phyloP scores from a whole-genome alignment of 768 basidiomycete genomes.

The Tylopilus felleus region DNA sequence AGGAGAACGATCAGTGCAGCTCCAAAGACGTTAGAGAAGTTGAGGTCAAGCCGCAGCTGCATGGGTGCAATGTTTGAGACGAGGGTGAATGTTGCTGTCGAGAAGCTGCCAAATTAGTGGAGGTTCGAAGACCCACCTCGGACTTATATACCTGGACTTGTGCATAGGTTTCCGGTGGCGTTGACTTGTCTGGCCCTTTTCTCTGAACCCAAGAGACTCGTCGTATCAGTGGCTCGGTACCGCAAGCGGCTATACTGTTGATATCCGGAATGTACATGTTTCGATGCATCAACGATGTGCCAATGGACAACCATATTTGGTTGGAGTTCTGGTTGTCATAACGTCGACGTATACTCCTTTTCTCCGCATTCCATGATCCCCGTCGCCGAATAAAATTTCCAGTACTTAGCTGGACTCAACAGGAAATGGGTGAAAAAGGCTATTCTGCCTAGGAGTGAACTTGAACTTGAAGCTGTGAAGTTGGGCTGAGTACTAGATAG shows the following conservation, averaged over 20 bases:
- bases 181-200: neutral
- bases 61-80: neutral
- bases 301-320: neutral
- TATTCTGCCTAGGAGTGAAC: too few relatives aligned
- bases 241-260: neutral
- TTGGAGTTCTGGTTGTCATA: neutral
- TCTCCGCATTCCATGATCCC: too few relatives aligned
- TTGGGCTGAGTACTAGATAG: neutral
- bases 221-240: neutral
- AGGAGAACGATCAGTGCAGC: neutral
- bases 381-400: neutral
- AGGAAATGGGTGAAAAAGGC: neutral
- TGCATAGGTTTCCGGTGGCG: constrained; percentile 4
- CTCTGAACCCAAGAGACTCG: neutral
- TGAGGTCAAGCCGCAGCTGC: neutral
- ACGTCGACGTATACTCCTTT: neutral
- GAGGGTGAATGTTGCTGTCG: neutral
- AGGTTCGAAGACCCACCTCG: neutral
- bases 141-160: constrained; percentile 3
- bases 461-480: neutral
- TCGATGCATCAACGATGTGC: neutral
- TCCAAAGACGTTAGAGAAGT: neutral
- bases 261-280: neutral
- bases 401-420: neutral
- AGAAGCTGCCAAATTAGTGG: neutral